A percentile compares a stretch with the other conserved stretches of the same genome.
phyloP scores from a whole-genome alignment of 1,284 basidiomycete species.

The Cutaneotrichosporon daszewskae region DNA sequence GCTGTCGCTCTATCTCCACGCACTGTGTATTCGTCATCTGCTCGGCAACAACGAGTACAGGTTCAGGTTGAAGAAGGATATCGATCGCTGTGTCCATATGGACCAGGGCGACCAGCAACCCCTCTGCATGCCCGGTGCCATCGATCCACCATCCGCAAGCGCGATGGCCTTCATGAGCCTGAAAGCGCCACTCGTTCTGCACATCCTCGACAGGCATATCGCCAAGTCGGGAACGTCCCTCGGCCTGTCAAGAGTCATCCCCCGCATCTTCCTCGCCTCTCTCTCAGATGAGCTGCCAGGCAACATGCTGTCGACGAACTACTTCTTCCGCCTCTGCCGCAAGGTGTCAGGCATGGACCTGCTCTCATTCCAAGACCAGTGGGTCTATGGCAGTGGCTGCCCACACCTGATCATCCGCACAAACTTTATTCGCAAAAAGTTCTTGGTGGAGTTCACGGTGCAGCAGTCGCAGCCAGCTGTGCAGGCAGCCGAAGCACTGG shows the following conservation, averaged over 20 bases:
- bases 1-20: constrained; percentile 82
- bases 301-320: constrained; percentile 81
- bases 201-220: constrained; percentile 88
- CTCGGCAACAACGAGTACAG: constrained; percentile 97
- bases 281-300: constrained; percentile 83
- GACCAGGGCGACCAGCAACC: constrained; percentile 89
- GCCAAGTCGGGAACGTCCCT: constrained; percentile 92
- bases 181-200: constrained; percentile 89
- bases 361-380: constrained; percentile 88
- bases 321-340: constrained; percentile 84
- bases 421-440: constrained; percentile 94
- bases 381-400: constrained; percentile 97
- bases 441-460: constrained; percentile 94
- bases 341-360: constrained; percentile 91
- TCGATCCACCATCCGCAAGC: constrained; percentile 74
- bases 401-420: constrained; percentile 85
- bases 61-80: constrained; percentile 91
- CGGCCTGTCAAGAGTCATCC: constrained; percentile 88
- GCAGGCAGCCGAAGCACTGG: constrained; percentile 13
- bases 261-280: constrained; percentile 89
- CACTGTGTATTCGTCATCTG: constrained; percentile 77
- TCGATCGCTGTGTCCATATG: constrained; percentile 82
- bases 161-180: constrained; percentile 84
- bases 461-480: constrained; percentile 76
- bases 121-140: constrained; percentile 76